A percentile compares a stretch with the other conserved stretches of the same genome.
Conservation (phyloP, 345 rosid genomes). For the Hibiscus mutabilis region DNA sequence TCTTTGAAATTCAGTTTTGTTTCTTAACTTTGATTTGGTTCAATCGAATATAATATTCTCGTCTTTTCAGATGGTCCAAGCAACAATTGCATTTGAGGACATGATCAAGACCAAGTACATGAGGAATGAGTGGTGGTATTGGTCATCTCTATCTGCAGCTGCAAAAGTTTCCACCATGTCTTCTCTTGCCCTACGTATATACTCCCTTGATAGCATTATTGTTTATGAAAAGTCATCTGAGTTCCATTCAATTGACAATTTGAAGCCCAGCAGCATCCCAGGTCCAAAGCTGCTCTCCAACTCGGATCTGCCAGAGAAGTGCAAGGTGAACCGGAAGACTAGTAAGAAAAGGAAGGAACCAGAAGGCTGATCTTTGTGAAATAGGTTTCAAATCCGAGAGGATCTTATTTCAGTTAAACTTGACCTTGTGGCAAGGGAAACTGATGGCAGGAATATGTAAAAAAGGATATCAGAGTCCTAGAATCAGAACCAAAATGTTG, state of each 20-base stretch:
- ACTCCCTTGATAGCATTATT: conserved; percentile 75
- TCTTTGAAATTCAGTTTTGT: neutral
- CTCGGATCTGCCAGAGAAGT: conserved; percentile 50
- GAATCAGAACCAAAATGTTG: conserved; percentile 4
- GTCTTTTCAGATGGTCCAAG: conserved; percentile 79
- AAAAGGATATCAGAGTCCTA: conserved; percentile 2
- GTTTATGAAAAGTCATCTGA: conserved; percentile 47
- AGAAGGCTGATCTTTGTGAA: conserved; percentile 37
- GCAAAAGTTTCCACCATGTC: conserved; percentile 72
- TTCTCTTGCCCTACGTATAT: conserved; percentile 73
- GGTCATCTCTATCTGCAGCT: conserved; percentile 96
- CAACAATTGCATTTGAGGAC: conserved; percentile 75
- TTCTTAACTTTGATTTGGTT: conserved; percentile 5
- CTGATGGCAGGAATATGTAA: conserved; percentile 10
- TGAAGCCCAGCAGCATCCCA: conserved; percentile 25
- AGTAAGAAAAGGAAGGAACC: conserved; percentile 84
- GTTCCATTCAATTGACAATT: conserved; percentile 31
- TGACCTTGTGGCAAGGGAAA: conserved; percentile 17
- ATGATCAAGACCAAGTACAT: conserved; percentile 72
- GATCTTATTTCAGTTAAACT: neutral
- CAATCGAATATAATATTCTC: neutral
- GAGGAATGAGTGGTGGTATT: conserved; percentile 96
- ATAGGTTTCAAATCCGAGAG: neutral
- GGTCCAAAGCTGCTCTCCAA: conserved; percentile 34
- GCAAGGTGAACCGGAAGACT: conserved; percentile 54